Base-by-base conservation (phyloP, 352 stramenopile genomes). In the Aphanomyces stellatus region DNA sequence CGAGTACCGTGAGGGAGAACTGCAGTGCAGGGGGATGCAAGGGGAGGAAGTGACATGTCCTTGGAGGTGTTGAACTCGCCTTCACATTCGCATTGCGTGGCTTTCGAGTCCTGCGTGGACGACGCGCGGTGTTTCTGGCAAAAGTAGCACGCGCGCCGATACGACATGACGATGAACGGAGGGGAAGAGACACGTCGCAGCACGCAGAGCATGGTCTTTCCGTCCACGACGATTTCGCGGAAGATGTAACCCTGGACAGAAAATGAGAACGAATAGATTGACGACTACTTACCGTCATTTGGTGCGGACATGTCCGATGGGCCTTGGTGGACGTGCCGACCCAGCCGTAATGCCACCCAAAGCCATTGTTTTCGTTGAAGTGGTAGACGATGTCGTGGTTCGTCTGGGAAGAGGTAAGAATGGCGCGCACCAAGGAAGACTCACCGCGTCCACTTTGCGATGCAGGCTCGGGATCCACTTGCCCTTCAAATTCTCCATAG, bases 251-350 rank as follows among this genome's bases (percentile, higher is more conserved):
- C 60, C 60, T 67, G 25, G 28, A 2, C 28, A 27, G 4, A n/a
- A 57, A 30, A 8, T 34, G 27, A 8, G 0, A 15, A 8, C 3
- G 1, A 19, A 57, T 57, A 37, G n/a, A n/a, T n/a, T n/a, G n/a
- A n/a, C n/a, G n/a, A n/a, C n/a, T n/a, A n/a, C n/a, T n/a, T n/a
- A n/a, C n/a, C 5, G 57, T 41, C 10, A 67, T 28, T 19, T 67
- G 34, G 25, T 67, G 60, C 1, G 60, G 22, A 17, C 37, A 67
- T 22, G 60, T 67, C 6, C 60, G 60, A 22, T 67, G 60, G 24
- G 60, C 60, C n/a, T 67, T 67, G 49, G 60, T 67, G 5, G 60
- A 67, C 31, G 60, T 67, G 2, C 60, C 60, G 40, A 67, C 57
- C 60, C 60, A 67, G 13, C 60, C 60, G 34, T 67, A 67, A 24